Evolutionary conservation across 2,329 filamentous ascomycete species (phyloP).

Genomic region (Pyricularia sp.): DNA sequence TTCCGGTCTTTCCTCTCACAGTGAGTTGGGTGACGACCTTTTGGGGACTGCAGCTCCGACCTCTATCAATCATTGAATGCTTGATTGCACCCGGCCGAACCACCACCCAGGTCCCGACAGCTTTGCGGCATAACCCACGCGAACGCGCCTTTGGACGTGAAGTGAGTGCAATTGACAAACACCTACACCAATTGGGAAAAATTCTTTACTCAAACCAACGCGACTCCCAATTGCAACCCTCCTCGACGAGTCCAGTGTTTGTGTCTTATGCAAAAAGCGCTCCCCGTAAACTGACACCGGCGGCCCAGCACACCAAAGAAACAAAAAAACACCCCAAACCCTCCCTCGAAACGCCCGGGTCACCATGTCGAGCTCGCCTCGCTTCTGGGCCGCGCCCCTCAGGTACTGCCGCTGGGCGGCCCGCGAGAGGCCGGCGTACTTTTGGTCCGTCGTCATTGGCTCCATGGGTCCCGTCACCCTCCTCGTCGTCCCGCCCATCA

Average conservation of each 20-base stretch:
- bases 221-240: background rate
- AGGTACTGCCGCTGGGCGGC: conserved; percentile 81
- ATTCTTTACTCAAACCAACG: too few species aligned
- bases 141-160: background rate
- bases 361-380: conserved; percentile 51
- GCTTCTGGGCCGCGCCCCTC: conserved; percentile 75
- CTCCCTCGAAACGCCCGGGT: background rate
- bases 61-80: background rate
- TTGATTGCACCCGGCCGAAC: background rate
- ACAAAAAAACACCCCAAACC: background rate
- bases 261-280: background rate
- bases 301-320: background rate
- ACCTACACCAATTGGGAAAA: background rate
- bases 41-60: background rate
- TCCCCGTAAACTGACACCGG: background rate
- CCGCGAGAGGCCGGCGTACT: conserved; percentile 79
- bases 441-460: conserved; percentile 73
- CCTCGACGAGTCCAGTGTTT: background rate
- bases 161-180: background rate
- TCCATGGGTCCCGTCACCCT: conserved; percentile 57
- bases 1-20: background rate
- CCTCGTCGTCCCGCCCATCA: conserved; percentile 59
- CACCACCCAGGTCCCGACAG: background rate
- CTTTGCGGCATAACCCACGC: background rate
- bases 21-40: background rate